A percentile compares a stretch with the other conserved stretches of the same genome.
phyloP scores from a whole-genome alignment of 805 yeast species.

The Yarrowia sp. region DNA sequence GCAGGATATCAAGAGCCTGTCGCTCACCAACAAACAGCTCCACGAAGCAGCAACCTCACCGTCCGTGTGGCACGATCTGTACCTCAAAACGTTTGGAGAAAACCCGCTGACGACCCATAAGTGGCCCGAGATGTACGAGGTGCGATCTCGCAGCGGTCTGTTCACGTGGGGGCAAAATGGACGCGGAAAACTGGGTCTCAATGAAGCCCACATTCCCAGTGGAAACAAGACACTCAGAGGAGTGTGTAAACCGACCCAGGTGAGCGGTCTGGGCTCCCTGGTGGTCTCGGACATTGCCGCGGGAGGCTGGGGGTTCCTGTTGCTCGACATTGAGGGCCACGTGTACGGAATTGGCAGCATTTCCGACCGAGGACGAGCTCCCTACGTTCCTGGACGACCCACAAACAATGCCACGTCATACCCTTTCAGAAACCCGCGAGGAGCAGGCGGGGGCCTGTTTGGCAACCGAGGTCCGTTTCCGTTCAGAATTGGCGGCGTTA shows the following conservation, averaged over 20 bases:
- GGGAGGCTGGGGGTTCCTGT: constrained; percentile 63
- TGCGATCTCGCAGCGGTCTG: constrained; percentile 43
- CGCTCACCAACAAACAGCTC: constrained; percentile 43
- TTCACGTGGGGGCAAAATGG: constrained; percentile 50
- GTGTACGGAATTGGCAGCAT: constrained; percentile 49
- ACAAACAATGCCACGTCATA: background rate
- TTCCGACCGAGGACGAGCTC: constrained; percentile 33
- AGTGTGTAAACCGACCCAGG: constrained; percentile 42
- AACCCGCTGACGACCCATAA: constrained; percentile 43
- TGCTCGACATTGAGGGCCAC: constrained; percentile 54
- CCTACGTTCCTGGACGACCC: background rate
- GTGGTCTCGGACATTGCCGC: constrained; percentile 50
- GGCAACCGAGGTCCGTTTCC: constrained; percentile 13
- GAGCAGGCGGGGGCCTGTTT: background rate
- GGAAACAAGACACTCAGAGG: constrained; percentile 33
- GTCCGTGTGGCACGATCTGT: constrained; percentile 47
- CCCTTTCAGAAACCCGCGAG: background rate
- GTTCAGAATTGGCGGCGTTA: background rate
- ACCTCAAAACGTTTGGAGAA: constrained; percentile 45
- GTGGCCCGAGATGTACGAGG: constrained; percentile 50
- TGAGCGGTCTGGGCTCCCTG: constrained; percentile 40
- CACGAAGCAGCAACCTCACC: constrained; percentile 41
- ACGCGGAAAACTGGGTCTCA: constrained; percentile 35
- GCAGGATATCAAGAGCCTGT: constrained; percentile 43
- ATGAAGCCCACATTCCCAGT: background rate